Evolutionary conservation across 1,284 basidiomycete species (phyloP).

Genomic region (Waitea zeae): DNA sequence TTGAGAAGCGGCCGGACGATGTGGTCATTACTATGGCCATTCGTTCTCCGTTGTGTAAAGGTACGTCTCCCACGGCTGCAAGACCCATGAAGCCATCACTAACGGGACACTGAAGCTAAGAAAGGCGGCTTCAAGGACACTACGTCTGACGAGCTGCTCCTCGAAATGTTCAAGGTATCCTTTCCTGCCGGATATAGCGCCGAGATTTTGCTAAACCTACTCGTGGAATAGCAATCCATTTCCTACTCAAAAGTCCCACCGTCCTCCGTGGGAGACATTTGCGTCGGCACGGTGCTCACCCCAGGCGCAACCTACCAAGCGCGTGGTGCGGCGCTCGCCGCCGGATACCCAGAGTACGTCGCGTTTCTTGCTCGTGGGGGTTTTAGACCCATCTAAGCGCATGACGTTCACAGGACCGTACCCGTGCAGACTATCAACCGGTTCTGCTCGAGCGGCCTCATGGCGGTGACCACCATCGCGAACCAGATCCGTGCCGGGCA

Average conservation of each 20-base stretch:
- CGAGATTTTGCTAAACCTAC: neutral
- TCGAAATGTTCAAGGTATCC: slow-evolving; percentile 58
- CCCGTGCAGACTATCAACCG: slow-evolving; percentile 66
- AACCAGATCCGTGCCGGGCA: slow-evolving; percentile 73
- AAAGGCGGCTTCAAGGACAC: slow-evolving; percentile 74
- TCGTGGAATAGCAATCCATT: slow-evolving; percentile 48
- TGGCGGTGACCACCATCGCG: slow-evolving; percentile 56
- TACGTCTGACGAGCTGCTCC: slow-evolving; percentile 59
- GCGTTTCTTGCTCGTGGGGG: too few relatives aligned
- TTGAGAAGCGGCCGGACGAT: slow-evolving; percentile 50
- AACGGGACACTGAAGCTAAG: too few relatives aligned
- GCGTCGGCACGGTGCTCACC: slow-evolving; percentile 55
- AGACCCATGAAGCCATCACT: too few relatives aligned
- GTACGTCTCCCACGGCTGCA: too few relatives aligned
- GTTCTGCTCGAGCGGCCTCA: slow-evolving; percentile 66
- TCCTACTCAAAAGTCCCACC: slow-evolving; percentile 50
- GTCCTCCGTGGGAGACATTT: slow-evolving; percentile 57
- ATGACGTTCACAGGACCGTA: slow-evolving; percentile 57
- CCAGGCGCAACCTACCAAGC: slow-evolving; percentile 46
- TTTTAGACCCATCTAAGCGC: too few relatives aligned
- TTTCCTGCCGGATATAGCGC: too few relatives aligned
- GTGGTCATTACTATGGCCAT: slow-evolving; percentile 70
- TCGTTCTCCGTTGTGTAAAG: slow-evolving; percentile 60
- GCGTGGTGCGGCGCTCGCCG: slow-evolving; percentile 59
- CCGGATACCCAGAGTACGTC: too few relatives aligned